Base-by-base conservation (phyloP, 2,329 filamentous ascomycete species). In the Uncinocarpus reesii region DNA sequence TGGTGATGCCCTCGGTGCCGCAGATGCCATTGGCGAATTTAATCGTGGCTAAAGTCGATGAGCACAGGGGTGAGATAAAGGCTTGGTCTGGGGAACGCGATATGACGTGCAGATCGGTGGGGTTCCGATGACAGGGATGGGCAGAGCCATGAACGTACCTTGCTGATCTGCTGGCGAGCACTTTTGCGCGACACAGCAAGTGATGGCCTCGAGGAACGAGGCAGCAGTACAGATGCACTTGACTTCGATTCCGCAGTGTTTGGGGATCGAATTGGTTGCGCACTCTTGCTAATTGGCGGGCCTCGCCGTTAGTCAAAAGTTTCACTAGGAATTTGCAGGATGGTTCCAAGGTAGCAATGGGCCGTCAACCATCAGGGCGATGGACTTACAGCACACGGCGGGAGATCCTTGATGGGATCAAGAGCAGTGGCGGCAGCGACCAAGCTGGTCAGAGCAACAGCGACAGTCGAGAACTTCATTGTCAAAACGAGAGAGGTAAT, bases 361-460 rank as follows among this genome's bases (percentile, higher is more conserved):
- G 28, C n/a, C n/a, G n/a, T n/a, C n/a, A n/a, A n/a, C n/a, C n/a
- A n/a, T n/a, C 8, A 29, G 18, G 2, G 4, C 18, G 7, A 8
- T 18, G n/a, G 7, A 71, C 76, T 59, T 70, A 81, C 78, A 54
- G 78, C 77, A 57, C 74, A 82, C 7, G 53, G 51, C 13, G 76
- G 79, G 42, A 77, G 70, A 32, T 57, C 59, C 24, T 58, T 55
- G 49, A 72, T 58, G 13, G 38, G 24, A 32, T 58, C 57, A 60
- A 78, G 76, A 32, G 74, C 74, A 42, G 57, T 54, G n/a, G 60
- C 66, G 23, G 69, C 61, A 52, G 68, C 64, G 53, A 75, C 71
- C 51, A 79, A 65, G 65, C 72, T 71, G 56, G 75, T 70, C 41
- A 79, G 64, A 56, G 76, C 71, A 57, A 79, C 63, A 52, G 71